A percentile compares a stretch with the other conserved stretches of the same genome.
Conservation (phyloP, 345 rosid species). For the Crucihimalaya himalaica region DNA sequence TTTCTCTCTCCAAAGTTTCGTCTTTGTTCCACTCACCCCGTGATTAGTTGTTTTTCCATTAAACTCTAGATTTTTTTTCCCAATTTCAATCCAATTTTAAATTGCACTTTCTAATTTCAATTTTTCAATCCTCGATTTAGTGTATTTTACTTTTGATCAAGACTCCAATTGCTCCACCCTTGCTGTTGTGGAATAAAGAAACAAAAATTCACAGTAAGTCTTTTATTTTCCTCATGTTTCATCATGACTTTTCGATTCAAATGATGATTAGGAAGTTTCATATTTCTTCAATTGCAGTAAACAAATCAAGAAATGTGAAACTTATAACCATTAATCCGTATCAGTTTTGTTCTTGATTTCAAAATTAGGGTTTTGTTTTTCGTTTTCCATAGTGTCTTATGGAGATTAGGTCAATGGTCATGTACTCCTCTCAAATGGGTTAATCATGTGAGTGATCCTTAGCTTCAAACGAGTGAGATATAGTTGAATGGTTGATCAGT, state of each 20-base stretch:
- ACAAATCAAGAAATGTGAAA: neutral
- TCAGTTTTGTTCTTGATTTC: neutral
- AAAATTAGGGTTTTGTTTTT: neutral
- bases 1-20: no score
- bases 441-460: conserved; percentile 12
- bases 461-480: neutral
- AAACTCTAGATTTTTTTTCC: no score
- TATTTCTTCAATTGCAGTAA: neutral
- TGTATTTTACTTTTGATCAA: no score
- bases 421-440: neutral
- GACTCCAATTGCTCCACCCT: no score
- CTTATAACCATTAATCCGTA: neutral
- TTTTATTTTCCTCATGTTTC: no score
- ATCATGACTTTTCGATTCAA: no score
- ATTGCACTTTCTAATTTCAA: no score
- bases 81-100: no score
- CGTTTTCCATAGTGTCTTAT: neutral
- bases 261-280: neutral
- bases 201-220: conserved; percentile 1
- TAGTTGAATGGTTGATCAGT: neutral
- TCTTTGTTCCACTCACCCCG: no score
- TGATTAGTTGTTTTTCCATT: no score
- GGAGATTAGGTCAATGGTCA: neutral
- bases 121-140: no score
- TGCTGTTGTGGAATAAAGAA: neutral